phyloP scores from a whole-genome alignment of 2,329 filamentous ascomycete genomes.

The Geosmithia morbida region DNA sequence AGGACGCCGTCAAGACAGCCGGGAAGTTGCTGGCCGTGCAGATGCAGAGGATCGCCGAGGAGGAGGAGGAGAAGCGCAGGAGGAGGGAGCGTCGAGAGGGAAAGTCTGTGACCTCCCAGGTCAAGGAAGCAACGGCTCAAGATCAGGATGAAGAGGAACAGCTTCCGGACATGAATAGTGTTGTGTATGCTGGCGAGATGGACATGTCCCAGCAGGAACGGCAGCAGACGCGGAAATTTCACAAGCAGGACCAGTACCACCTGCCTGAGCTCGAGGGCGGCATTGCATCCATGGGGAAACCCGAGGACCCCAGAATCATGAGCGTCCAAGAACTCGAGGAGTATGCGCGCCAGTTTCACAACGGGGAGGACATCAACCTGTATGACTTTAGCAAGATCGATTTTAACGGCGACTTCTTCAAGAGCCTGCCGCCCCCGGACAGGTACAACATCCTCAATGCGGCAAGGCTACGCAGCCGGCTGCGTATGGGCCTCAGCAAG shows the following conservation, averaged over 20 bases:
- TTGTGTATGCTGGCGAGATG: conserved; percentile 86
- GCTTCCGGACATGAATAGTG: conserved; percentile 49
- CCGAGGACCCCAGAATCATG: conserved; percentile 93
- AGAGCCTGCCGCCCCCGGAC: conserved; percentile 76
- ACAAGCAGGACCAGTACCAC: conserved; percentile 90
- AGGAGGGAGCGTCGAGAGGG: conserved; percentile 9
- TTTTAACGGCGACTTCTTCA: conserved; percentile 91
- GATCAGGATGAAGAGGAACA: conserved; percentile 36
- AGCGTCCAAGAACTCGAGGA: conserved; percentile 85
- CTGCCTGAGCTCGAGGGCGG: conserved; percentile 68
- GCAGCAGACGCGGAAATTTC: conserved; percentile 54
- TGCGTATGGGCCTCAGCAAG: conserved; percentile 93
- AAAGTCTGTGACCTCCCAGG: conserved; percentile 6
- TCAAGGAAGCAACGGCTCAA: conserved; percentile 28
- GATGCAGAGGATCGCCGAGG: conserved; percentile 81
- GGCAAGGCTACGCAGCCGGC: conserved; percentile 68
- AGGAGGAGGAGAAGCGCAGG: conserved; percentile 54
- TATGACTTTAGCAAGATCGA: conserved; percentile 99
- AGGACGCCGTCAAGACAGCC: conserved; percentile 86
- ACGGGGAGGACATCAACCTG: conserved; percentile 76
- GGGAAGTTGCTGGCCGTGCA: conserved; percentile 85
- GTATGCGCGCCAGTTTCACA: conserved; percentile 84
- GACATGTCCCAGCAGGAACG: conserved; percentile 69
- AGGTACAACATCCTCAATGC: conserved; percentile 97
- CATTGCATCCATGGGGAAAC: conserved; percentile 73